A percentile compares a stretch with the other conserved stretches of the same genome.
phyloP scores from a whole-genome alignment of 768 basidiomycete genomes.

The Kwoniella europaea region DNA sequence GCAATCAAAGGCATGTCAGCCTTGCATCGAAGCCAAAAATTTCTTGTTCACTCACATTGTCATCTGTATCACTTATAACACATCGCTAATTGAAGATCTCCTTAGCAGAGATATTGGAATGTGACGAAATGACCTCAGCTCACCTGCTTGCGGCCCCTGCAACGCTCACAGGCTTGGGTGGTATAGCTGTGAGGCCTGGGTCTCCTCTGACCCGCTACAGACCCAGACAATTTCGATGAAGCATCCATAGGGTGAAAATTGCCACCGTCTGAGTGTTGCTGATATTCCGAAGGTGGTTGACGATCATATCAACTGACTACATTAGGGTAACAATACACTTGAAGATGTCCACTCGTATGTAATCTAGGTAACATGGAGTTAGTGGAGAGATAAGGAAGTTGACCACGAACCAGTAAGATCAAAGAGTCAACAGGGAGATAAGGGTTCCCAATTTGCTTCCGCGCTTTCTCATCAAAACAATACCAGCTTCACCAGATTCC shows the following conservation, averaged over 20 bases:
- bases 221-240: neutral
- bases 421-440: neutral
- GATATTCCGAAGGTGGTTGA: neutral
- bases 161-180: conserved; percentile 30
- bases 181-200: conserved; percentile 27
- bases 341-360: no score
- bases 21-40: neutral
- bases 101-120: neutral
- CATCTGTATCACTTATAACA: conserved; percentile 9
- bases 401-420: neutral
- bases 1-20: neutral
- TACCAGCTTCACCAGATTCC: neutral
- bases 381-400: neutral
- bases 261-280: neutral
- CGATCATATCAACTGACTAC: neutral
- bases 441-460: neutral
- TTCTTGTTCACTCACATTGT: conserved; percentile 9
- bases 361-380: no score
- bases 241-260: neutral
- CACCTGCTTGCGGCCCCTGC: conserved; percentile 30
- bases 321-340: neutral
- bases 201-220: conserved; percentile 19
- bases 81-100: conserved; percentile 3
- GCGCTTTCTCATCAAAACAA: neutral
- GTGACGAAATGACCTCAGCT: neutral